phyloP scores from a whole-genome alignment of 148 eudicot genomes.

The Pouteria glomerata region DNA sequence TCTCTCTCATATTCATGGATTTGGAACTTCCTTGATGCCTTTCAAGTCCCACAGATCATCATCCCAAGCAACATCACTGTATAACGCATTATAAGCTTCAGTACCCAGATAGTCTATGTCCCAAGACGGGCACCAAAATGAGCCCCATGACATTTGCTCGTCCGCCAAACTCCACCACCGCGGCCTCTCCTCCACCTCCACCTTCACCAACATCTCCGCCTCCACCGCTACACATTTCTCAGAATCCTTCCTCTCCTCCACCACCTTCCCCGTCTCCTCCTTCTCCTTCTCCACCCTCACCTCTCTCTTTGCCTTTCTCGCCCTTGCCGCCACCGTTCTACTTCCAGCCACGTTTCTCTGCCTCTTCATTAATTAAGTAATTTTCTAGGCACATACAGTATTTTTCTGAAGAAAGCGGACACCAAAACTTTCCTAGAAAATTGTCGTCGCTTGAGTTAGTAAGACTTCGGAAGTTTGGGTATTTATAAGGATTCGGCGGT shows the following conservation, averaged over 20 bases:
- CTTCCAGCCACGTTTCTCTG: neutral
- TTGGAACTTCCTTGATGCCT: constrained; percentile 28
- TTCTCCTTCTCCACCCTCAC: neutral
- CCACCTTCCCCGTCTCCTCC: constrained; percentile 10
- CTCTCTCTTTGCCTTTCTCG: constrained; percentile 13
- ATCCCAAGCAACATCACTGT: constrained; percentile 41
- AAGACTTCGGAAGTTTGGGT: neutral
- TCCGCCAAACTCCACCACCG: constrained; percentile 31
- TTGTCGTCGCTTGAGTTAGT: neutral
- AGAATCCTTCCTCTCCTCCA: constrained; percentile 1
- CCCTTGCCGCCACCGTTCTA: neutral
- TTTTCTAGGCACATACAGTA: neutral
- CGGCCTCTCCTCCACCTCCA: constrained; percentile 27
- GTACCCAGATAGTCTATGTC: constrained; percentile 21
- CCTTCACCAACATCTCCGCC: constrained; percentile 19
- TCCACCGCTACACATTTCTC: neutral
- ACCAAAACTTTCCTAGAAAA: neutral
- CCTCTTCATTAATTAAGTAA: too few species aligned
- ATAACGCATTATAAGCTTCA: constrained; percentile 20
- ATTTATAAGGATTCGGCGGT: constrained; percentile 1
- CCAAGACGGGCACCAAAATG: constrained; percentile 46
- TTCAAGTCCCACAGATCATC: constrained; percentile 51
- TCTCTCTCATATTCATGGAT: neutral
- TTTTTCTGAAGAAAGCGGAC: neutral
- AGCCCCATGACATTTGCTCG: constrained; percentile 68